Evolutionary conservation across 805 yeast genomes (phyloP), one percentile per base, ranked within the genome.

Genomic region (Nakazawaea ishiwadae): DNA sequence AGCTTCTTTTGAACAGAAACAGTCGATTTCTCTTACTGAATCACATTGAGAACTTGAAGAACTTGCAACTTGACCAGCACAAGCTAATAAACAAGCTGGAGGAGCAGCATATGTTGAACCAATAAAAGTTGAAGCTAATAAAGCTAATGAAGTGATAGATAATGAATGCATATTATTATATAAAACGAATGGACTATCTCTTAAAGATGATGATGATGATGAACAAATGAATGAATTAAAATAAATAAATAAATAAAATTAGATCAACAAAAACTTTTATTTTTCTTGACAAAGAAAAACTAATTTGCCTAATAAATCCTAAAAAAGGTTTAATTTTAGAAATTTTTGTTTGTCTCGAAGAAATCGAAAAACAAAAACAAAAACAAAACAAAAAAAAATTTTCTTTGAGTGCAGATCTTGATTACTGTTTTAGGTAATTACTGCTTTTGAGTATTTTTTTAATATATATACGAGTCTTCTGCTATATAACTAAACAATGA

Each of bases 51-150:
- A 62, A 12, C 79, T 71, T 5, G 52, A 47, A 59, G 74, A 74
- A 48, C 73, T 69, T 42, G 84, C 90, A 54, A 77, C 72, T 44
- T 87, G 74, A 45, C 85, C 91, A 75, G 96, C 88, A 31, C 96
- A 95, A 60, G 89, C 71, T 51, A 89, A 66, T 71, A 96, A 89
- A 29, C 96, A 96, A 46, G 96, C 96, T 39, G 96, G 93, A 42
- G 91, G 71, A 41, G 85, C 81, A 35, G 78, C 75, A 23, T 73
- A 71, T 24, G 69, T 54, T 18, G 74, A 65, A 28, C 60, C 56
- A 44, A 69, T 52, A 46, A 63, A 59, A 6, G 60, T 55, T 23
- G 73, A 60, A 39, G 72, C 68, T 44, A 69, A 46, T 17, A 58
- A 40, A 31, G 59, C 57, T 19, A 54, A 37, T 18, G 56, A 46